These are phyloP conservation scores for Podospora fimiseda DNA, from an alignment of 495 filamentous ascomycete genomes.

Conservation along the genomic window DNA sequence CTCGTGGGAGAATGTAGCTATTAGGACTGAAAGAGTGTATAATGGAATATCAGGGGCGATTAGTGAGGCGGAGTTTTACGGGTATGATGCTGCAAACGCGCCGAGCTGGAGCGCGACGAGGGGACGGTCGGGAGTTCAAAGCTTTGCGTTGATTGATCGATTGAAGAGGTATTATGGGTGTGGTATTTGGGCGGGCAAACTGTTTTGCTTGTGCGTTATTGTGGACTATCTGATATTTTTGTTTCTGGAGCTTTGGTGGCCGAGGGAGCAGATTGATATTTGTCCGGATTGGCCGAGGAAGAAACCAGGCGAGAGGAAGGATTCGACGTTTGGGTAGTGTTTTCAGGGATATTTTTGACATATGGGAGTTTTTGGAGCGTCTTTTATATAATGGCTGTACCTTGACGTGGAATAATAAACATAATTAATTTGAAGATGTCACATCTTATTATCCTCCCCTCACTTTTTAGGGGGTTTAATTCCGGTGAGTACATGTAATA, in stretches of 20 bases:
- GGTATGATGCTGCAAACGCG: constrained; percentile 51
- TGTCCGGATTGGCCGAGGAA: constrained; percentile 90
- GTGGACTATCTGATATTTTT: constrained; percentile 88
- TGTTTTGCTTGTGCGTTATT: constrained; percentile 91
- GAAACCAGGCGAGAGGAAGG: constrained; percentile 13
- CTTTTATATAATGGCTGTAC: no score
- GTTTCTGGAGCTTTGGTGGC: constrained; percentile 80
- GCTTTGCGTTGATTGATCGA: constrained; percentile 87
- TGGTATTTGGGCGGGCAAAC: constrained; percentile 97
- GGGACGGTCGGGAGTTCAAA: constrained; percentile 66
- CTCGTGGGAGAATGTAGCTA: constrained; percentile 91
- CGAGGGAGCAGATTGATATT: constrained; percentile 77
- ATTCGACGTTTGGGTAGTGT: neutral
- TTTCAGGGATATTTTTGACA: no score
- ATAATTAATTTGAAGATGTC: no score
- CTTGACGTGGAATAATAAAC: no score
- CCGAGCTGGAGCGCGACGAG: constrained; percentile 67
- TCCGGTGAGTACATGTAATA: no score
- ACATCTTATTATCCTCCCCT: no score
- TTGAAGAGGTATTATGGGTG: constrained; percentile 98
- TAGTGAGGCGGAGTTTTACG: constrained; percentile 81
- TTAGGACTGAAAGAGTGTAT: constrained; percentile 90
- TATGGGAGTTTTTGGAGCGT: no score
- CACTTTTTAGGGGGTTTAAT: no score
- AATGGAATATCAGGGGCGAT: constrained; percentile 81